phyloP scores from a whole-genome alignment of 2,329 filamentous ascomycete genomes.

The Fusarium subtropicale region DNA sequence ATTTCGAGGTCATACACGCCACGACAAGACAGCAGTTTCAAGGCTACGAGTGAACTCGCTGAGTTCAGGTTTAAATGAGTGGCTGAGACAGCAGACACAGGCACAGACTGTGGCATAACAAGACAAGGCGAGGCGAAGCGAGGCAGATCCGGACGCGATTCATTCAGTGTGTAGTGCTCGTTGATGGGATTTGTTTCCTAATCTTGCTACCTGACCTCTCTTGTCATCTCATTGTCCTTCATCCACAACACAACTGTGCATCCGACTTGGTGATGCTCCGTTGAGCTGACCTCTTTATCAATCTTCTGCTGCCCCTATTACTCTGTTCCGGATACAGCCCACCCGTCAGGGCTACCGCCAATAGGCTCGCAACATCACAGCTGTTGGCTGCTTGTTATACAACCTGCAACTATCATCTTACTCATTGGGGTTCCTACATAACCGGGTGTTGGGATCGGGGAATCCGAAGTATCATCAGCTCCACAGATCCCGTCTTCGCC shows the following conservation, averaged over 20 bases:
- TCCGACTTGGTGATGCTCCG: conserved; percentile 14
- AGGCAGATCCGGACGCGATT: conserved; percentile 29
- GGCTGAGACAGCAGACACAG: conserved; percentile 25
- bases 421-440: conserved; percentile 2
- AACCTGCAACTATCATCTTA: background rate
- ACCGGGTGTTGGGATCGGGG: conserved; percentile 1
- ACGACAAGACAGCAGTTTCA: conserved; percentile 7
- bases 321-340: conserved; percentile 18
- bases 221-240: background rate
- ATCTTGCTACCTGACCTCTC: conserved; percentile 17
- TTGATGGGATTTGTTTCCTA: conserved; percentile 40
- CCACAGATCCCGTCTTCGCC: conserved; percentile 10
- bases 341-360: conserved; percentile 2
- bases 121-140: background rate
- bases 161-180: conserved; percentile 34
- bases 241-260: background rate
- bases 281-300: conserved; percentile 10
- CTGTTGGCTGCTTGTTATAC: conserved; percentile 12
- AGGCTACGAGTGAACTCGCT: conserved; percentile 10
- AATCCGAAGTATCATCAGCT: conserved; percentile 9
- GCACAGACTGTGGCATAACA: conserved; percentile 10
- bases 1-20: background rate
- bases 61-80: conserved; percentile 23
- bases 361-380: conserved; percentile 16
- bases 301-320: conserved; percentile 26